Percentiles rank a stretch among this genome's conserved stretches.
phyloP scores from a whole-genome alignment of 305 asterid genomes.

The Fraxinus sp. region DNA sequence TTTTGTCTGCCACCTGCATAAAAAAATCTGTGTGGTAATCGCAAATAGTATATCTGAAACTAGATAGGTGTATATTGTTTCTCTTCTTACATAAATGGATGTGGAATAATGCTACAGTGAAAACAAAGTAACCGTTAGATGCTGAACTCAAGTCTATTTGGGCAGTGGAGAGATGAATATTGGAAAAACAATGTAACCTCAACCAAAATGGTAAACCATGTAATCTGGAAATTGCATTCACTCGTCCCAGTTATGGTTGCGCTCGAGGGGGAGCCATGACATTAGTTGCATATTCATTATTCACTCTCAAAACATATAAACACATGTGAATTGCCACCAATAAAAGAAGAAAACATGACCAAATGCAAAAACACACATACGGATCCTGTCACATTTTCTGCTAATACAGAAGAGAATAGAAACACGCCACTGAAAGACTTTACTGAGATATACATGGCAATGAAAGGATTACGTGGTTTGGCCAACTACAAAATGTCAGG shows the following conservation, averaged over 20 bases:
- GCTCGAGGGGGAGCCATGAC: background rate
- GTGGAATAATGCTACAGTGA: background rate
- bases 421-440: background rate
- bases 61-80: conserved; percentile 5
- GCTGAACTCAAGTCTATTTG: conserved; percentile 1
- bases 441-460: background rate
- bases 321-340: conserved; percentile 14
- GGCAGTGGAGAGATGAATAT: conserved; percentile 12
- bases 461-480: background rate
- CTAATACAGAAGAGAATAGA: background rate
- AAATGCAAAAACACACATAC: conserved; percentile 1
- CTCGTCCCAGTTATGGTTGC: conserved; percentile 1
- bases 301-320: background rate
- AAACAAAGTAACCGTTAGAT: conserved; percentile 7
- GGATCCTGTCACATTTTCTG: background rate
- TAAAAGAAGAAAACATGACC: background rate
- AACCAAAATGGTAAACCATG: conserved; percentile 12
- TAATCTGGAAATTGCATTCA: conserved; percentile 2
- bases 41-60: conserved; percentile 22
- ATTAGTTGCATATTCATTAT: conserved; percentile 1
- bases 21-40: conserved; percentile 22
- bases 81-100: background rate
- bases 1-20: conserved; percentile 87
- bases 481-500: background rate
- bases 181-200: conserved; percentile 13